phyloP scores from a whole-genome alignment of 202 grass and related monocot genomes.

The Musa balbisiana region DNA sequence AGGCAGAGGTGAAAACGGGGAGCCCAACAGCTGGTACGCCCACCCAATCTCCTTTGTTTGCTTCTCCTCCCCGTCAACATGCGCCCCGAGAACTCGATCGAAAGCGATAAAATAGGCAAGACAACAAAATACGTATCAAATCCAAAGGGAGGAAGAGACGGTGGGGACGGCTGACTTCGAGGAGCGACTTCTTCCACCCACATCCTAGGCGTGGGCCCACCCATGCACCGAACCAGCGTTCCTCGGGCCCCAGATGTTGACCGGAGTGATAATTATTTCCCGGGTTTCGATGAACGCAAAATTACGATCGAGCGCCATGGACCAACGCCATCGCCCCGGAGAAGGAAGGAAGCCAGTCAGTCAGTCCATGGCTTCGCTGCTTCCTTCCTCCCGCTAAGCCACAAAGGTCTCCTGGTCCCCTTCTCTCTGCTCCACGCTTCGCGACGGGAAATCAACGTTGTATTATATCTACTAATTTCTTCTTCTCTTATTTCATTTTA shows the following conservation, averaged over 20 bases:
- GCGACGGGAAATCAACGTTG: too few species aligned
- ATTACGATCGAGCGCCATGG: too few species aligned
- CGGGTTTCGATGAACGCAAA: too few species aligned
- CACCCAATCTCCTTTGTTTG: not conserved
- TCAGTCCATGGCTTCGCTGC: not conserved
- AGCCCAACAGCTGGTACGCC: not conserved
- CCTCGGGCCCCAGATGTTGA: too few species aligned
- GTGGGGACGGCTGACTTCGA: not conserved
- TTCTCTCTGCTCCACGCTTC: too few species aligned
- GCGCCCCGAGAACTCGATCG: conserved; percentile 1
- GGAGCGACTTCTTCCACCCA: too few species aligned
- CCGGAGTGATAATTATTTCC: too few species aligned
- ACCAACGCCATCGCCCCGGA: not conserved
- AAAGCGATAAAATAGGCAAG: not conserved
- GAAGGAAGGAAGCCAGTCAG: not conserved
- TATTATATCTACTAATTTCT: too few species aligned
- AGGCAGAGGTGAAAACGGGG: not conserved
- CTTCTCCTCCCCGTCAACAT: not conserved
- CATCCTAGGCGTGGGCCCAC: too few species aligned
- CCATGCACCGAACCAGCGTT: too few species aligned
- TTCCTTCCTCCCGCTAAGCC: not conserved
- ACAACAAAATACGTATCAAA: not conserved
- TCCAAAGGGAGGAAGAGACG: not conserved
- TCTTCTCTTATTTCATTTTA: too few species aligned
- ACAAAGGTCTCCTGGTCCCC: not conserved